Evolutionary conservation across 2,329 filamentous ascomycete genomes (phyloP).

Genomic region (Fusarium nygamai): DNA sequence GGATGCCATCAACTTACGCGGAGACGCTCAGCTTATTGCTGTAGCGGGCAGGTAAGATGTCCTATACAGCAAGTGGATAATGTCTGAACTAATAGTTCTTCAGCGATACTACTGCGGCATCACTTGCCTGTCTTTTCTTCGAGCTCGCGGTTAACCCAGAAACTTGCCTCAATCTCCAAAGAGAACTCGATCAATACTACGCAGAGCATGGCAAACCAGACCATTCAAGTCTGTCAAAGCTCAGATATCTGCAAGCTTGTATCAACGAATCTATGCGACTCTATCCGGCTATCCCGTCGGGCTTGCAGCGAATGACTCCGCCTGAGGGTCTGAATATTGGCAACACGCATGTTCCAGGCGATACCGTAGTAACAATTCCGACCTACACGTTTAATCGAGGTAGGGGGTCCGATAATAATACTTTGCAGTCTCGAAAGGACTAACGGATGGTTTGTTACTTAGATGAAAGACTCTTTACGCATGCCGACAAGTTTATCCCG

Average conservation of each 20-base stretch:
- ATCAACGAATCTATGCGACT: not conserved
- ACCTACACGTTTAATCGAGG: not conserved
- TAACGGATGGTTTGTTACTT: not conserved
- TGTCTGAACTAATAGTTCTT: not conserved
- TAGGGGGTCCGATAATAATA: rapidly evolving
- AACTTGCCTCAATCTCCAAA: not conserved
- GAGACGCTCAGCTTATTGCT: not conserved
- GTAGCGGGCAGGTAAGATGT: not conserved
- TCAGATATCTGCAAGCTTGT: not conserved
- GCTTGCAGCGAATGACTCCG: not conserved
- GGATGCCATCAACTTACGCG: not conserved
- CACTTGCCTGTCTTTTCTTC: not conserved
- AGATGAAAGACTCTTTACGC: not conserved
- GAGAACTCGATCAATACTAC: not conserved
- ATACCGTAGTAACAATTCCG: not conserved
- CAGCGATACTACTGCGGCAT: not conserved
- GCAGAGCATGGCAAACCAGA: not conserved
- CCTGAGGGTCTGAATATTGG: not conserved
- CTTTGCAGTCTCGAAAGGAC: not conserved
- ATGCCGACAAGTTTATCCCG: not conserved
- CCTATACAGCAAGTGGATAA: rapidly evolving
- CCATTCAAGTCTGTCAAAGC: not conserved
- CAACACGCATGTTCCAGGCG: not conserved
- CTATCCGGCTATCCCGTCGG: not conserved
- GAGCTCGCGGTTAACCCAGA: not conserved